Base-by-base conservation (phyloP, 192 early-diverging fungal genomes). In the Backusella circina region DNA sequence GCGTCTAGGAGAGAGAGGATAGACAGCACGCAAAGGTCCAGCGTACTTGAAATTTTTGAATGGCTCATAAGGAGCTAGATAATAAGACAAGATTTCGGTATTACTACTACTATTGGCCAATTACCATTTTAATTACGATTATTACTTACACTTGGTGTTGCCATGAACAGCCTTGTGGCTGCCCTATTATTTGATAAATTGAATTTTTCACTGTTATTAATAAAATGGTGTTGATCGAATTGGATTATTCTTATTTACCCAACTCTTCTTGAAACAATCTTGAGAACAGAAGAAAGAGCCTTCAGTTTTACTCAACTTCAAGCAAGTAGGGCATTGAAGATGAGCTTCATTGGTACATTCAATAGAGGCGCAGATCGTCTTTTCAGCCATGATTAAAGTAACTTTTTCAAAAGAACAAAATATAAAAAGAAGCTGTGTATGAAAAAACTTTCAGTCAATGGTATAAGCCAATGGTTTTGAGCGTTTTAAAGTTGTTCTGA, bases 251-350 rank as follows among this genome's bases (percentile, higher is more conserved):
- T 32, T 61, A 18, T 70, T 35, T 84, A 88, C 83, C 93, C 93
- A 94, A 82, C 79, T 88, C 21, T 75, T 51, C 72, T 87, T 89
- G 83, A 95, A 95, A 71, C 93, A 94, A 30, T 79, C 80, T 78
- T 93, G 93, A 32, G 90, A 88, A 78, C 93, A 95, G 72, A 93
- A 95, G 81, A 83, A 90, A 21, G 91, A 90, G 32, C 79, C 33
- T 39, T 73, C 85, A 2, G 76, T 73, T 16, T 93, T 82, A 32
- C 74, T 81, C 13, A 87, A 82, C 78, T 94, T 93, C 26, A 90
- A 68, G 72, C 93, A 95, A 7, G 87, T 93, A 21, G 93, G 93
- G 77, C 93, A 95, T 65, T 93, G 91, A 39, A 93, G 80, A 23
- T 84, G 79, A 0, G 93, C 92, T 9, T 85, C 79, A 76, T 93